Base-by-base conservation (phyloP, 2,329 filamentous ascomycete species). In the Tolypocladium inflatum region DNA sequence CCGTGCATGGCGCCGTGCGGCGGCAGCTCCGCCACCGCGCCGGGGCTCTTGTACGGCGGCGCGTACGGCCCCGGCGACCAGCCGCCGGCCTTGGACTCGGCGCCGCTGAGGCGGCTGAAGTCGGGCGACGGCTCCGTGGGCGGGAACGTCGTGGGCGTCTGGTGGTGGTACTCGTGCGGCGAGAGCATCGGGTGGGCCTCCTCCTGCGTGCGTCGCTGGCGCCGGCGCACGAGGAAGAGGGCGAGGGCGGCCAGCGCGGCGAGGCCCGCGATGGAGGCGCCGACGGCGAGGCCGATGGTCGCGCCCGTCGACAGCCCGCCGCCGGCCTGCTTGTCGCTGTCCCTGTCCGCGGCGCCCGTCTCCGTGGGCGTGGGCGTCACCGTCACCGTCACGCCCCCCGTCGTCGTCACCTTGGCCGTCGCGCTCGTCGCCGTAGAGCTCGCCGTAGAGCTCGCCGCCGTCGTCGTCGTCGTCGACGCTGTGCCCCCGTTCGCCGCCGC, bases 271-370 rank as follows among this genome's bases (percentile, higher is more conserved):
- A 65, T 56, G 1, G 70, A 67, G 3, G 70, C 67, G 13, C 75
- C 76, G 0, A 74, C 69, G 7, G 71, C 75, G 11, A 79, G 68
- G 11, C 74, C 76, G 50, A 76, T 68, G 23, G 72, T 76, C 5
- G 70, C 68, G 7, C 67, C 68, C 0, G 68, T 71, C 4, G 72
- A 70, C 15, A 78, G 67, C 10, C 65, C 61, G 37, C 63, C 62
- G 5, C 59, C 37, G 33, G 23, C 53, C 2, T 57, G 41, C 43
- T 30, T n/a, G 39, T 43, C 10, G 51, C n/a, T 8, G 48, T 38
- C 9, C 53, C 58, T 30, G 56, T 33, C 30, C 54, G 42, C 38
- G 53, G 17, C 43, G 4, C 48, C 23, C 15, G 45, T 51, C 15
- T 51, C 45, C 45, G 45, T 33, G 45, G 45, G 45, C 2, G 58